Evolutionary conservation across 805 yeast genomes (phyloP).

Genomic region (Saturnispora hagleri): DNA sequence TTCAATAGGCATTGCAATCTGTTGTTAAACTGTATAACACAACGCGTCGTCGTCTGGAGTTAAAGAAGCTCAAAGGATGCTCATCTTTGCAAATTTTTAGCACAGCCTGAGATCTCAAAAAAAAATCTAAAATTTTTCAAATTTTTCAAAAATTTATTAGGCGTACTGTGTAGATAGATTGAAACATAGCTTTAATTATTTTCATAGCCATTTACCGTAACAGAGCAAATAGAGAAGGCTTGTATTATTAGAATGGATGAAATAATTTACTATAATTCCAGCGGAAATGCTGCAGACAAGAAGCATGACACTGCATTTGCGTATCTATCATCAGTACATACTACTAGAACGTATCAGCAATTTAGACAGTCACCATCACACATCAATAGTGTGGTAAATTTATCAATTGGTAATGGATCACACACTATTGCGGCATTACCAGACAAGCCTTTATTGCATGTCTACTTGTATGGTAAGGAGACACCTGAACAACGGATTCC

Average conservation of each 20-base stretch:
- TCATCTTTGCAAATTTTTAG: neutral
- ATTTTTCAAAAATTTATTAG: neutral
- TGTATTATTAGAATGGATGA: slow-evolving; percentile 35
- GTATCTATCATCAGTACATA: slow-evolving; percentile 36
- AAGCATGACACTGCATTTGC: slow-evolving; percentile 27
- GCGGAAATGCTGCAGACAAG: slow-evolving; percentile 36
- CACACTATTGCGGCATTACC: slow-evolving; percentile 55
- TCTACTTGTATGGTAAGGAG: slow-evolving; percentile 62
- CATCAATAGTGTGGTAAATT: slow-evolving; percentile 36
- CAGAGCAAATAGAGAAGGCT: too few species aligned
- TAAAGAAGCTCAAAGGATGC: neutral
- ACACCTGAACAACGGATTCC: slow-evolving; percentile 73
- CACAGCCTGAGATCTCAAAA: neutral
- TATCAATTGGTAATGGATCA: slow-evolving; percentile 39
- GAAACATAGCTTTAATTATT: too few species aligned
- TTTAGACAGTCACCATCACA: slow-evolving; percentile 46
- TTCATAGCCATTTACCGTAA: too few species aligned
- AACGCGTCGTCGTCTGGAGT: neutral
- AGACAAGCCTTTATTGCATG: slow-evolving; percentile 67
- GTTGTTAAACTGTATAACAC: slow-evolving; percentile 19
- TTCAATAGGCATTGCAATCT: slow-evolving; percentile 61
- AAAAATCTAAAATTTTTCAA: neutral
- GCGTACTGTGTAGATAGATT: neutral
- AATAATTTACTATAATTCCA: slow-evolving; percentile 37
- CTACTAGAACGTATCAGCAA: slow-evolving; percentile 38